phyloP scores from a whole-genome alignment of 176 grass and related monocot species.

The Juncus effusus region DNA sequence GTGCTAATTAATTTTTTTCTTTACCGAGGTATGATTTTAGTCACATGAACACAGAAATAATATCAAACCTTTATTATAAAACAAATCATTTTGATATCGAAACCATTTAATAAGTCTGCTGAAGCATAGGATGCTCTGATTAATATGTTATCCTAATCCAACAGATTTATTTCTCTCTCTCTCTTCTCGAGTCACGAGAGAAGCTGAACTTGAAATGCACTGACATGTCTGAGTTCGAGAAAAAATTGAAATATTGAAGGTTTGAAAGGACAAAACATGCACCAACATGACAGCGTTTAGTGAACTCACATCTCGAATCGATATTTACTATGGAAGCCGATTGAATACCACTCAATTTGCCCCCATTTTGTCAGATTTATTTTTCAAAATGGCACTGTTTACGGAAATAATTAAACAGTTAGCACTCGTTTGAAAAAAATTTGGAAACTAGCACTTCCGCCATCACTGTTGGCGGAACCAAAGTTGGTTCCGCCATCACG shows the following conservation, averaged over 20 bases:
- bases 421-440: no score
- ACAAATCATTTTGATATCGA: background rate
- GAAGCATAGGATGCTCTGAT: slow-evolving; percentile 19
- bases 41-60: background rate
- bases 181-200: background rate
- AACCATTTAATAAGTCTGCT: background rate
- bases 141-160: background rate
- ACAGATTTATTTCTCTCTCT: slow-evolving; percentile 2
- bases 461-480: no score
- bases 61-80: background rate
- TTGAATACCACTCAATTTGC: no score
- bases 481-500: no score
- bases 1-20: no score
- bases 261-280: slow-evolving; percentile 7
- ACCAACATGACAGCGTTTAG: no score
- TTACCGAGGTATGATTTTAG: background rate
- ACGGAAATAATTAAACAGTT: no score
- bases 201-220: background rate
- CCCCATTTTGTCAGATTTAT: no score
- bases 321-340: no score
- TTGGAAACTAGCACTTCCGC: no score
- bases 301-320: no score
- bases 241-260: slow-evolving; percentile 1
- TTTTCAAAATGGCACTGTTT: no score
- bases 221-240: background rate